phyloP scores from a whole-genome alignment of 108 stramenopile species.

The Pseudonitzschia delicatissima region DNA sequence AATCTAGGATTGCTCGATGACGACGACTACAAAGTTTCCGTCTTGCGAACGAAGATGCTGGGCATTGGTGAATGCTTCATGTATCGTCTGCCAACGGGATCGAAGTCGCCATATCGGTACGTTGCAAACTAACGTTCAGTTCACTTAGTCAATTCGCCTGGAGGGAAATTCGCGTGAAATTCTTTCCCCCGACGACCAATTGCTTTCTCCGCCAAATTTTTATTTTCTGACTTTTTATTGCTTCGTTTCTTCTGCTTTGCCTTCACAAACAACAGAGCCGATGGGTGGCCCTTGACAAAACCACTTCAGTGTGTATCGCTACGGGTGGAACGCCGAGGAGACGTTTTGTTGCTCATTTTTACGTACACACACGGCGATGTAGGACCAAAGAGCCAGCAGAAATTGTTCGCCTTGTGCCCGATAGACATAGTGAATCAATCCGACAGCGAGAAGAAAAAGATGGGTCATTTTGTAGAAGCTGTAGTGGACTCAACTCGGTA shows the following conservation, averaged over 20 bases:
- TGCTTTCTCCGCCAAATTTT: not conserved
- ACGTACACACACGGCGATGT: constrained; percentile 38
- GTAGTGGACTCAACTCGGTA: constrained; percentile 79
- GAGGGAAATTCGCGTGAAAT: no score
- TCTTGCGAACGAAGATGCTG: constrained; percentile 58
- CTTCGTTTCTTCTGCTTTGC: no score
- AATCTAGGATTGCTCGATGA: constrained; percentile 53
- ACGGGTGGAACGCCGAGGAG: constrained; percentile 48
- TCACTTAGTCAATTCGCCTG: no score
- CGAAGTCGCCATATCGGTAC: constrained; percentile 36
- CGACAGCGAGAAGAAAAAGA: constrained; percentile 11
- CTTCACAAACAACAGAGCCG: constrained; percentile 27
- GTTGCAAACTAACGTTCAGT: not conserved
- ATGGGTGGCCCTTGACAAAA: constrained; percentile 47
- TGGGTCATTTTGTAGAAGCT: constrained; percentile 74
- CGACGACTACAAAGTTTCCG: constrained; percentile 50
- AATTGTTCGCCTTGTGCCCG: constrained; percentile 42
- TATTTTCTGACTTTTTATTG: not conserved
- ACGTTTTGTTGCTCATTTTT: constrained; percentile 43
- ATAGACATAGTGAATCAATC: constrained; percentile 39
- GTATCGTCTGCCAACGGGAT: constrained; percentile 53
- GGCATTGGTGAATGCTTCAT: constrained; percentile 72
- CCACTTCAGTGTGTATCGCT: constrained; percentile 47
- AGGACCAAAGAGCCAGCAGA: constrained; percentile 6
- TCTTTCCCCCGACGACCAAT: no score